Evolutionary conservation across 371 early-diverging fungal genomes (phyloP).

Genomic region (Zychaea mexicana): DNA sequence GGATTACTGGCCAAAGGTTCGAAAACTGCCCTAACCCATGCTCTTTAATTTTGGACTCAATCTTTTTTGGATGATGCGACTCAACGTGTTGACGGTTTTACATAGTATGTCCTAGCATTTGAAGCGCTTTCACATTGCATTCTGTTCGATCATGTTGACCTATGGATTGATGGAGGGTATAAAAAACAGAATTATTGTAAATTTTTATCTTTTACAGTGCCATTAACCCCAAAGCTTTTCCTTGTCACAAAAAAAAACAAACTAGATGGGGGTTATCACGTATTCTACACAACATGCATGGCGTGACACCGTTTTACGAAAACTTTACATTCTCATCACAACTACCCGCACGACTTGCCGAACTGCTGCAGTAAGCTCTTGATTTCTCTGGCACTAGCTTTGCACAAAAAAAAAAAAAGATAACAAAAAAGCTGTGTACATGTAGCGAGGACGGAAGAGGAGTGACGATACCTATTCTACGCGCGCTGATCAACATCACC

Average conservation of each 20-base stretch:
- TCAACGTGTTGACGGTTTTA: too few relatives aligned
- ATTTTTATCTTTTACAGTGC: too few relatives aligned
- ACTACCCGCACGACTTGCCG: slow-evolving; percentile 25
- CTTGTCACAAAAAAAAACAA: not conserved
- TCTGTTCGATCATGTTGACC: slow-evolving; percentile 49
- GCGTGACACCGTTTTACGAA: slow-evolving; percentile 33
- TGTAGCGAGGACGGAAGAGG: slow-evolving; percentile 2
- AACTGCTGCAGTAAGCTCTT: slow-evolving; percentile 35
- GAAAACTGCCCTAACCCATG: too few relatives aligned
- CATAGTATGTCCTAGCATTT: slow-evolving; percentile 57
- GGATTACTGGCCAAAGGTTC: slow-evolving; percentile 34
- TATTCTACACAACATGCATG: slow-evolving; percentile 60
- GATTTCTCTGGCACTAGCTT: too few relatives aligned
- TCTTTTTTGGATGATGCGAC: too few relatives aligned
- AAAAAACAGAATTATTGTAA: too few relatives aligned
- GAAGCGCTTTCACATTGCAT: slow-evolving; percentile 45
- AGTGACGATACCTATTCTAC: slow-evolving; percentile 29
- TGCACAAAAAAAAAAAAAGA: too few relatives aligned
- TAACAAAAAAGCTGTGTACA: too few relatives aligned
- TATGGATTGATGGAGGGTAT: slow-evolving; percentile 58
- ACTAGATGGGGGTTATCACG: slow-evolving; percentile 61
- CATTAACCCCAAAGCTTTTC: too few relatives aligned
- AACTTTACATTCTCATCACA: slow-evolving; percentile 15
- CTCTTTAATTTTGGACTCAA: too few relatives aligned
- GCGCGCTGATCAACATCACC: slow-evolving; percentile 58